Percentiles rank a stretch among this genome's conserved stretches.
Evolutionary conservation across 495 filamentous ascomycete species (phyloP).

Genomic region (Darksidea phi): DNA sequence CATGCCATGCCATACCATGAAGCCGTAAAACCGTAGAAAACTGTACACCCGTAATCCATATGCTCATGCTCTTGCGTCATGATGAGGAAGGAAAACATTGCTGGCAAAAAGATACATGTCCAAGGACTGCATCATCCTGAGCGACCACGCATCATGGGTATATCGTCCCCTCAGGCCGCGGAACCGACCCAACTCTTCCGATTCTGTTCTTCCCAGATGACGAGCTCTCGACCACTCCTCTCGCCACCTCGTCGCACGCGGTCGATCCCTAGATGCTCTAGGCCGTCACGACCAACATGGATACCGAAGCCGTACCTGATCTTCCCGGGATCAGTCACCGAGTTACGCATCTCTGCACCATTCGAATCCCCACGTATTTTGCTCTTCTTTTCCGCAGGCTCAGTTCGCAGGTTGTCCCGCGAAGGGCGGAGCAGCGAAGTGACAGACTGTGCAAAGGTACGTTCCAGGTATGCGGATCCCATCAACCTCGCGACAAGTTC

Average conservation of each 20-base stretch:
- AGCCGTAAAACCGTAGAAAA: background rate
- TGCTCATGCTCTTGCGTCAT: background rate
- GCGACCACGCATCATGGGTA: no score
- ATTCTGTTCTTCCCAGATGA: slow-evolving; percentile 37
- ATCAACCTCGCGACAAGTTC: slow-evolving; percentile 64
- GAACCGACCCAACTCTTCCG: slow-evolving; percentile 14
- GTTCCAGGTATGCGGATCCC: slow-evolving; percentile 33
- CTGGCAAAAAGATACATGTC: no score
- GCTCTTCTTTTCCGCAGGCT: slow-evolving; percentile 41
- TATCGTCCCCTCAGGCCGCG: background rate
- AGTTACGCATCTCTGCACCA: slow-evolving; percentile 13
- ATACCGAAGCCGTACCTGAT: slow-evolving; percentile 63
- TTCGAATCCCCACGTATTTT: slow-evolving; percentile 21
- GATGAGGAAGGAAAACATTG: background rate
- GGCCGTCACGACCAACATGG: slow-evolving; percentile 59
- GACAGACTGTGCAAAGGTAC: slow-evolving; percentile 17
- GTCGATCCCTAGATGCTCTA: slow-evolving; percentile 66
- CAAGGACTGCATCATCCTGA: no score
- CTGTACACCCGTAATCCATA: background rate
- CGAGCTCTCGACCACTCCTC: slow-evolving; percentile 37
- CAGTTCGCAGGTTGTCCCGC: slow-evolving; percentile 21
- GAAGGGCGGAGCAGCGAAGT: slow-evolving; percentile 22
- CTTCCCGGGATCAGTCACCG: slow-evolving; percentile 22
- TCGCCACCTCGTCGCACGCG: slow-evolving; percentile 52
- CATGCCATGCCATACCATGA: background rate